Percentiles rank a stretch among this genome's conserved stretches.
Evolutionary conservation across 2,329 filamentous ascomycete genomes (phyloP).

Genomic region (Ramularia endophylla): DNA sequence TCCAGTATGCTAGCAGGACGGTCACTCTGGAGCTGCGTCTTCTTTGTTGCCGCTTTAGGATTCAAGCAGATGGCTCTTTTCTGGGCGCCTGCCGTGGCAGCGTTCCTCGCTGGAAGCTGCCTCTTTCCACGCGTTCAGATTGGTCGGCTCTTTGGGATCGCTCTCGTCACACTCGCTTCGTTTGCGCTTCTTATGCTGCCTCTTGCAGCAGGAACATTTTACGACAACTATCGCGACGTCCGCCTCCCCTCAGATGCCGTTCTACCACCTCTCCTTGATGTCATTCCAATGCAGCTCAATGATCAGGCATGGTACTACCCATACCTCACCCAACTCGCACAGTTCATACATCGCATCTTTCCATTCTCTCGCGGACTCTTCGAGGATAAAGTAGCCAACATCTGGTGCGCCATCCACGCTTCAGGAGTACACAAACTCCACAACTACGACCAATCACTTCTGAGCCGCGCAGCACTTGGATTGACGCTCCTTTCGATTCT

Average conservation of each 20-base stretch:
- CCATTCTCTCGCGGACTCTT: constrained; percentile 94
- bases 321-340: constrained; percentile 68
- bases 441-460: constrained; percentile 60
- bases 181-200: constrained; percentile 74
- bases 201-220: constrained; percentile 64
- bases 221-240: constrained; percentile 61
- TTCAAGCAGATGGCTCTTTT: constrained; percentile 99
- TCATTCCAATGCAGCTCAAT: constrained; percentile 53
- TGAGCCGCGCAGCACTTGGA: constrained; percentile 70
- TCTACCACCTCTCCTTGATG: constrained; percentile 55
- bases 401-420: constrained; percentile 92
- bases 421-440: constrained; percentile 70
- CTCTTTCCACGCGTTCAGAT: constrained; percentile 66
- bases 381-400: constrained; percentile 97
- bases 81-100: constrained; percentile 89
- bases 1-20: constrained; percentile 83
- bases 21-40: constrained; percentile 81
- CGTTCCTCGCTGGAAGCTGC: constrained; percentile 82
- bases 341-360: constrained; percentile 88
- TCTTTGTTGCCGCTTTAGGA: constrained; percentile 88
- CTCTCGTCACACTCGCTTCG: constrained; percentile 62
- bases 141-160: constrained; percentile 66
- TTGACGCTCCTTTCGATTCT: constrained; percentile 71
- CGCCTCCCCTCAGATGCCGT: constrained; percentile 46
- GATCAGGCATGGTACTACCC: constrained; percentile 66